A percentile compares a stretch with the other conserved stretches of the same genome.
Evolutionary conservation across 2,329 filamentous ascomycete genomes (phyloP).

Genomic region (Cordyceps militaris): DNA sequence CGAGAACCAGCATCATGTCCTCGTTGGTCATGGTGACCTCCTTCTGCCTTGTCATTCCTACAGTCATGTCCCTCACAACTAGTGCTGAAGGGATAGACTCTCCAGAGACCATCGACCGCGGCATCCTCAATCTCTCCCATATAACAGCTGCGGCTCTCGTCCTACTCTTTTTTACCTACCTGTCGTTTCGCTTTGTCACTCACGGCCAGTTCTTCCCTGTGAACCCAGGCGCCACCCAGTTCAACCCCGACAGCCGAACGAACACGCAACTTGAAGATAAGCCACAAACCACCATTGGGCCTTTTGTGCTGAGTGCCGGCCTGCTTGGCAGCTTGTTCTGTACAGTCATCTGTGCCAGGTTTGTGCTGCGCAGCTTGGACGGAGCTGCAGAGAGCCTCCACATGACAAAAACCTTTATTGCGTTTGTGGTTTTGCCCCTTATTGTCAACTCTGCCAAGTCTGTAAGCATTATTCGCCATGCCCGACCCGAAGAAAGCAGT

Average conservation of each 20-base stretch:
- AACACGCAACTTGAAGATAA: conserved; percentile 10
- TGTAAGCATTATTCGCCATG: conserved; percentile 10
- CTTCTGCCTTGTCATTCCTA: conserved; percentile 16
- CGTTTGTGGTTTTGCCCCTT: conserved; percentile 6
- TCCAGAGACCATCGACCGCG: conserved; percentile 4
- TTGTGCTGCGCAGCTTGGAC: conserved; percentile 9
- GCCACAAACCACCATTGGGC: not conserved
- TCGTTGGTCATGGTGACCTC: conserved; percentile 16
- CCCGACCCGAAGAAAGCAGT: conserved; percentile 1
- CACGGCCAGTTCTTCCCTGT: conserved; percentile 15
- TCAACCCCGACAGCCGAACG: conserved; percentile 9
- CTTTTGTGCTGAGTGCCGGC: not conserved
- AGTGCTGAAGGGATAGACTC: conserved; percentile 1
- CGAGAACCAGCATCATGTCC: conserved; percentile 16
- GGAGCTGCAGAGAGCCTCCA: not conserved
- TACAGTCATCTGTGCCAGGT: not conserved
- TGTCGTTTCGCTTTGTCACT: conserved; percentile 15
- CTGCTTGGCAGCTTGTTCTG: conserved; percentile 3
- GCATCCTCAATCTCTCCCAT: conserved; percentile 14
- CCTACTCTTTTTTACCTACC: conserved; percentile 15
- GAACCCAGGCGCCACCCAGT: conserved; percentile 7
- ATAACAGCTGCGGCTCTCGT: conserved; percentile 14
- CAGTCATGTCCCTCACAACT: conserved; percentile 13
- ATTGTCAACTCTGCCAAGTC: conserved; percentile 10
- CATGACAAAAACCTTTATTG: conserved; percentile 8